Evolutionary conservation across 768 basidiomycete species (phyloP), one percentile per base, ranked within the genome.

Genomic region (Termitomyces sp.): DNA sequence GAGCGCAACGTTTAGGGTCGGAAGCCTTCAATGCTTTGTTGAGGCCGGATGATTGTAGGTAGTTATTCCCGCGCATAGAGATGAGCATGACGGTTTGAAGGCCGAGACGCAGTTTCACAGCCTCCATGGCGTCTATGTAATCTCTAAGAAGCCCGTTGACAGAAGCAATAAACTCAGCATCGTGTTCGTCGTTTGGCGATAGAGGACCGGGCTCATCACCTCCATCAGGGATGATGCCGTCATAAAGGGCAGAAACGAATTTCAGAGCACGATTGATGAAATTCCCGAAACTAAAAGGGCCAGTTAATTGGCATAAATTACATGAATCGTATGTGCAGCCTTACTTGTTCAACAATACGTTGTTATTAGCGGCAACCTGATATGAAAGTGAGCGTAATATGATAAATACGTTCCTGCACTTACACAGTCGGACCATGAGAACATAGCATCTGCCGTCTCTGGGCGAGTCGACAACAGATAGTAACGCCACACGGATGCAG

Each of bases 351-450:
- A 99, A 74, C 42, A 99, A 75, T 57, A 98, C 82, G 58, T 89
- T 90, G 75, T 99, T 99, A 70, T 97, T 95, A 12, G 90, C 91
- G 30, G 90, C 75, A 63, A 98, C 89, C 91, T 94, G 59, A 12
- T 22, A 14, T 52, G 14, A 53, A 53, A 47, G 18, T 49, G 22
- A 36, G 24, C 45, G 14, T 13, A 22, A 18, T 48, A 43, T 28
- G 14, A 16, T 36, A 16, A 3, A 53, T 16, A 16, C 32, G 20
- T 12, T 20, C 28, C 18, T 14, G 13, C 24, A 72, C 89, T 69
- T 69, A 93, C 92, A 66, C 94, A 96, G 60, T 94, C 94, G 16
- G 85, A 78, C 97, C 97, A 99, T 0, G 94, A 93, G 77, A 99
- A 99, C 80, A 92, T 94, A 47, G 95, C 85, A 68, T 99, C 97